These are phyloP conservation scores for Aspergillus sp. DNA, from an alignment of 2,329 filamentous ascomycete genomes.

Conservation along the genomic window DNA sequence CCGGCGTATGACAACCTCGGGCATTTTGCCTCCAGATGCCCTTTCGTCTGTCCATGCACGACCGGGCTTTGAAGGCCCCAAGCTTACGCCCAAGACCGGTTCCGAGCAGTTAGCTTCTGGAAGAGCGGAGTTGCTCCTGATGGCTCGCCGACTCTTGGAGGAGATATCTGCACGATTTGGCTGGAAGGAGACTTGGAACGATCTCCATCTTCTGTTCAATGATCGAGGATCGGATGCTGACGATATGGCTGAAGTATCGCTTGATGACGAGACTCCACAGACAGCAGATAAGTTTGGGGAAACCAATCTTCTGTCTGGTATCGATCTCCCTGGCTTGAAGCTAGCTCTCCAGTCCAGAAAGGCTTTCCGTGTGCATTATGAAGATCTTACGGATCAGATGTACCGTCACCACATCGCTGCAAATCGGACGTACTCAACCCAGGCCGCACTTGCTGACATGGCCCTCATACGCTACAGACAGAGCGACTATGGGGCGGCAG, in stretches of 20 bases:
- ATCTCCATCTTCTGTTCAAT: conserved; percentile 50
- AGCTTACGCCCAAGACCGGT: conserved; percentile 53
- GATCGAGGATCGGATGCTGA: conserved; percentile 30
- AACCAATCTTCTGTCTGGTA: conserved; percentile 45
- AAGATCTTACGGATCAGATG: conserved; percentile 80
- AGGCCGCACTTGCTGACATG: conserved; percentile 78
- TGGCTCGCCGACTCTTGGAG: conserved; percentile 79
- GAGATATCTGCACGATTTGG: conserved; percentile 68
- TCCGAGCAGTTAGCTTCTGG: conserved; percentile 79
- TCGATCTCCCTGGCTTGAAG: conserved; percentile 60
- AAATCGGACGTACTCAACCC: conserved; percentile 73
- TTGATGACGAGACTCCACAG: conserved; percentile 31
- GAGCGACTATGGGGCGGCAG: conserved; percentile 71
- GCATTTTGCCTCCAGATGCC: conserved; percentile 32
- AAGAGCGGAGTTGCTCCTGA: conserved; percentile 76
- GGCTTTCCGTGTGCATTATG: conserved; percentile 67
- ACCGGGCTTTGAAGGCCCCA: conserved; percentile 44
- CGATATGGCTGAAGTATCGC: conserved; percentile 38
- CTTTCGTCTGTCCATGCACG: conserved; percentile 41
- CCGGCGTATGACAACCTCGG: conserved; percentile 30
- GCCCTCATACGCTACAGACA: conserved; percentile 79
- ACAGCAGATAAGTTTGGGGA: conserved; percentile 18
- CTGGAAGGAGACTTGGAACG: conserved; percentile 77
- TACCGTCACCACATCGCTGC: conserved; percentile 81
- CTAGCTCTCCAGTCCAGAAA: conserved; percentile 63